Base-by-base conservation (phyloP, 495 filamentous ascomycete species). In the Annulohypoxylon bovei region DNA sequence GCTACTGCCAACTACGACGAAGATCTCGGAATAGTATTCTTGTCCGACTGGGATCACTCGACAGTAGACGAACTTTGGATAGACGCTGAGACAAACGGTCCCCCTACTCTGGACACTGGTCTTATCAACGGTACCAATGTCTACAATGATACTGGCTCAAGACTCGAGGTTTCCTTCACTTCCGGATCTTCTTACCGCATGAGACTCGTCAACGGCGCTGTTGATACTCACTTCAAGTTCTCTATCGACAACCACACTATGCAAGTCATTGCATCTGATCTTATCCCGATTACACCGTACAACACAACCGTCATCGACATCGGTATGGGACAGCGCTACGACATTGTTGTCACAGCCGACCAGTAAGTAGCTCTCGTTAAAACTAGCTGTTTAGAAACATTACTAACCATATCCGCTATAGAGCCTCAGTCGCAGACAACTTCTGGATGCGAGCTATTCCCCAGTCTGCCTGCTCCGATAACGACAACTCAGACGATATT, bases 291-390 rank as follows among this genome's bases (percentile, higher is more conserved):
- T 53, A 67, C 72, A 3, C 86, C 86, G 0, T 88, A 81, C 39
- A 67, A 71, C 23, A 79, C 79, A 25, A 70, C 78, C 8, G 73
- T 79, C 7, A 39, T 91, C 11, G 71, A 80, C 25, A 81, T 93
- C 55, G 86, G 75, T 30, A 92, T 92, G 74, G 90, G 87, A 5
- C 89, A 93, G 76, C 84, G 90, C 35, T 90, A 91, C 76, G 86
- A 92, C 64, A 75, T 92, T 12, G 81, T 93, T 42, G 82, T 92
- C 23, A 82, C 80, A 35, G 89, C 89, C 9, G 80, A 88, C 62
- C 80, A 86, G 68, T 39, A 46, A 57, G 68, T 66, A 35, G 7
- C 11, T 35, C 7, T 49, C 25, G 1, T 49, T 3, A 49, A 5
- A 18, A 12, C 18, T 25, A n/a, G n/a, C n/a, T n/a, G n/a, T 1